These are phyloP conservation scores for Oryza glaberrima DNA, from an alignment of 176 grass and related monocot genomes.

Conservation along the genomic window DNA sequence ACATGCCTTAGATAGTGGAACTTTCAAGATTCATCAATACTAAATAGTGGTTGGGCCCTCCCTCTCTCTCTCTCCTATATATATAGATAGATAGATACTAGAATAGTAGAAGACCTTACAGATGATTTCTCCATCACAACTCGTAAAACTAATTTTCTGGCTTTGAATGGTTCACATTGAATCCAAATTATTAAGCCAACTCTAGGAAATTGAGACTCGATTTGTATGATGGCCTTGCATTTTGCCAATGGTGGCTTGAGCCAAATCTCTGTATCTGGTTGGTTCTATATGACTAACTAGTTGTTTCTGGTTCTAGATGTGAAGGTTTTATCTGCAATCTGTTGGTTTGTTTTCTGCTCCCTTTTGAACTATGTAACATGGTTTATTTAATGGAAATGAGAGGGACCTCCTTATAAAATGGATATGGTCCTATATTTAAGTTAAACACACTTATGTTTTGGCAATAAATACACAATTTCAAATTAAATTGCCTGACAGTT, in stretches of 20 bases:
- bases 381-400: neutral
- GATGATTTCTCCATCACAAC: neutral
- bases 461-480: neutral
- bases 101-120: neutral
- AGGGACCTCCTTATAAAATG: neutral
- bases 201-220: neutral
- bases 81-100: too few species aligned
- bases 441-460: neutral
- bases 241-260: neutral
- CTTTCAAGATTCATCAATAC: too few species aligned
- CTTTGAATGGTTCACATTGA: neutral
- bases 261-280: neutral
- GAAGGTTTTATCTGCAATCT: neutral
- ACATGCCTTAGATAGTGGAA: too few species aligned
- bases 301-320: too few species aligned
- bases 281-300: neutral
- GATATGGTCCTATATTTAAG: neutral
- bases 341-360: neutral
- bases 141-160: neutral
- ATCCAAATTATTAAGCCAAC: neutral
- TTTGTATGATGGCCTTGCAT: neutral
- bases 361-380: neutral
- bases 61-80: too few species aligned
- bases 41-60: too few species aligned
- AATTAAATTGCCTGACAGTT: neutral